These are phyloP conservation scores for Xylaria hypoxylon DNA, from an alignment of 2,329 filamentous ascomycete genomes.

Conservation along the genomic window DNA sequence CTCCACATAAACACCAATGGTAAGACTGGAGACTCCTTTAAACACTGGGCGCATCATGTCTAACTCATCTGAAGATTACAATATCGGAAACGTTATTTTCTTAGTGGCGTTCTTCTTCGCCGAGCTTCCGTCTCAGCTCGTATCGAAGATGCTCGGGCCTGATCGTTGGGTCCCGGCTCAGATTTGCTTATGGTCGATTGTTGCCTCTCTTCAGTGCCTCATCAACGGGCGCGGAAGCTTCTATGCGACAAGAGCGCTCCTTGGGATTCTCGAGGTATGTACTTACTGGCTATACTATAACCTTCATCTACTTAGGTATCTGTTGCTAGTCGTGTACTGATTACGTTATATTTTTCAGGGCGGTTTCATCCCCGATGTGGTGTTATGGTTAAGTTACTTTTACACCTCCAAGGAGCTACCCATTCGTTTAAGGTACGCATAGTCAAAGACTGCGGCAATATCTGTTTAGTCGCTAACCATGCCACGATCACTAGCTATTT, in stretches of 20 bases:
- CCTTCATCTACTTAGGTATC: neutral
- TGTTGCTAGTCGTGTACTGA: constrained; percentile 2
- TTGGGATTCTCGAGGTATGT: constrained; percentile 48
- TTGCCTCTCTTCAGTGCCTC: constrained; percentile 47
- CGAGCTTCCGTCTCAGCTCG: constrained; percentile 70
- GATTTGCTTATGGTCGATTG: constrained; percentile 50
- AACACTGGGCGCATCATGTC: neutral
- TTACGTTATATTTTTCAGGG: constrained; percentile 39
- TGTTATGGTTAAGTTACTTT: constrained; percentile 52
- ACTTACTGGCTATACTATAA: neutral
- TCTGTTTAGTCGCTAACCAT: neutral
- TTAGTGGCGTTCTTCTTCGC: constrained; percentile 65
- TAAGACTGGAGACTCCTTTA: constrained; percentile 48
- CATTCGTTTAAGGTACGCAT: constrained; percentile 52
- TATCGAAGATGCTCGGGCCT: constrained; percentile 63
- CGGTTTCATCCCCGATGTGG: constrained; percentile 52
- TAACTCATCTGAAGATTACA: constrained; percentile 56
- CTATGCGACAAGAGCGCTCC: constrained; percentile 43
- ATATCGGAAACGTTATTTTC: constrained; percentile 67
- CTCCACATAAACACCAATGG: constrained; percentile 59
- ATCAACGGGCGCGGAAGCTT: constrained; percentile 45
- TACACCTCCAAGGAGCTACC: constrained; percentile 54
- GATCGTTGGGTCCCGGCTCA: constrained; percentile 51
- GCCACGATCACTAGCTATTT: constrained; percentile 48
- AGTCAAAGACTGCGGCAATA: neutral